phyloP scores from a whole-genome alignment of 192 early-diverging fungal species.

The Entomortierella chlamydospora region DNA sequence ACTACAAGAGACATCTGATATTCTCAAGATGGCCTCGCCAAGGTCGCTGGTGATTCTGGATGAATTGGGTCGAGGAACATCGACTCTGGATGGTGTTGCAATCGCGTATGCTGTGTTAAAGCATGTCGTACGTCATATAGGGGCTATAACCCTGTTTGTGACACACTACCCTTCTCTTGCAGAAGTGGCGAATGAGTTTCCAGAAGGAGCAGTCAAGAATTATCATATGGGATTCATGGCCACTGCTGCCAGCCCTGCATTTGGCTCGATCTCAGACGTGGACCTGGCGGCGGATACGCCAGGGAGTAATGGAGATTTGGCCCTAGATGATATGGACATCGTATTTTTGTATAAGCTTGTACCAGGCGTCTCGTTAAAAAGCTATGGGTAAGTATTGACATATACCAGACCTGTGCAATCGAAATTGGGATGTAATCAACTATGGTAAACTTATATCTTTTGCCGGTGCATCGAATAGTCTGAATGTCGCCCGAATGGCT shows the following conservation, averaged over 20 bases:
- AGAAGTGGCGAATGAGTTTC: constrained; percentile 49
- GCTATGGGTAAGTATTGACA: constrained; percentile 68
- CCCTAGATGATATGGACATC: constrained; percentile 57
- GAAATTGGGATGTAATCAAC: not conserved
- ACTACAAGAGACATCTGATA: constrained; percentile 76
- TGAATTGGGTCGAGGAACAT: constrained; percentile 85
- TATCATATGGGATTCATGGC: constrained; percentile 69
- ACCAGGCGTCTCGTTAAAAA: constrained; percentile 68
- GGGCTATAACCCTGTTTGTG: constrained; percentile 76
- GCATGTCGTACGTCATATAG: constrained; percentile 62
- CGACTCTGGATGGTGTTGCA: constrained; percentile 77
- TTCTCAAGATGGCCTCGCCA: constrained; percentile 72
- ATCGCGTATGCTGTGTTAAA: constrained; percentile 75
- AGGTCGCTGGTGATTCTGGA: constrained; percentile 81
- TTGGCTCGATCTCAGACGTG: constrained; percentile 5
- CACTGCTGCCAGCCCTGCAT: constrained; percentile 27
- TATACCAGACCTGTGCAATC: not conserved
- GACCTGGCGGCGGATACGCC: not conserved
- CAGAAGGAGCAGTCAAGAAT: constrained; percentile 38
- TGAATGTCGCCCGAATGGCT: constrained; percentile 82
- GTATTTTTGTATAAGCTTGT: constrained; percentile 78
- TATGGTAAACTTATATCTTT: not conserved
- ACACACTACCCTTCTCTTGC: constrained; percentile 84
- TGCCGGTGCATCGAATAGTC: constrained; percentile 35
- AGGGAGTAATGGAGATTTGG: not conserved